phyloP scores from a whole-genome alignment of 2,329 filamentous ascomycete species.

The Ophiocordyceps camponoti-leonardi region DNA sequence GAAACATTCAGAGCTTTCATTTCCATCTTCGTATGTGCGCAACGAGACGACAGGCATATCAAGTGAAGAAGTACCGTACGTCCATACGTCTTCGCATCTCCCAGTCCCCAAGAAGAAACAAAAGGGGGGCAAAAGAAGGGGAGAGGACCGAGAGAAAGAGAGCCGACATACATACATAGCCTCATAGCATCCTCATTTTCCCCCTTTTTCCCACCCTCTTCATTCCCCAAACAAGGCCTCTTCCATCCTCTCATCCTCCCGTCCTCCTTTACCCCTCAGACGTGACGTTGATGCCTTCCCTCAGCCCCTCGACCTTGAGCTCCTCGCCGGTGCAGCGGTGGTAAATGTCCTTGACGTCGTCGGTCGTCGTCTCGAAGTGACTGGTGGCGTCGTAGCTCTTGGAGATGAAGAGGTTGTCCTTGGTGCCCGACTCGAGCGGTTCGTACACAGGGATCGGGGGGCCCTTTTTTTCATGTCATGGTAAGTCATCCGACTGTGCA shows the following conservation, averaged over 20 bases:
- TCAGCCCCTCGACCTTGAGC: conserved; percentile 71
- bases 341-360: conserved; percentile 93
- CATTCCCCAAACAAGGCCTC: background rate
- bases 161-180: too few relatives aligned
- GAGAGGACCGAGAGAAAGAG: too few relatives aligned
- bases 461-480: conserved; percentile 29
- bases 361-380: conserved; percentile 84
- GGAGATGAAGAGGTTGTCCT: conserved; percentile 90
- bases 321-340: conserved; percentile 66
- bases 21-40: background rate
- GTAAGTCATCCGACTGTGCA: too few relatives aligned
- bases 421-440: conserved; percentile 63
- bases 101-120: background rate
- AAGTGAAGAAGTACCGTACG: background rate
- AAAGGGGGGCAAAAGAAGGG: too few relatives aligned
- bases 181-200: too few relatives aligned
- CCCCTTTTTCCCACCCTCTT: background rate
- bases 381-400: conserved; percentile 97
- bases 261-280: conserved; percentile 37
- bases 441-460: conserved; percentile 87
- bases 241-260: background rate
- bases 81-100: background rate
- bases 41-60: background rate
- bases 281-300: conserved; percentile 60
- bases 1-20: background rate